A percentile compares a stretch with the other conserved stretches of the same genome.
Conservation (phyloP, 345 rosid species). For the Populus euphratica region DNA sequence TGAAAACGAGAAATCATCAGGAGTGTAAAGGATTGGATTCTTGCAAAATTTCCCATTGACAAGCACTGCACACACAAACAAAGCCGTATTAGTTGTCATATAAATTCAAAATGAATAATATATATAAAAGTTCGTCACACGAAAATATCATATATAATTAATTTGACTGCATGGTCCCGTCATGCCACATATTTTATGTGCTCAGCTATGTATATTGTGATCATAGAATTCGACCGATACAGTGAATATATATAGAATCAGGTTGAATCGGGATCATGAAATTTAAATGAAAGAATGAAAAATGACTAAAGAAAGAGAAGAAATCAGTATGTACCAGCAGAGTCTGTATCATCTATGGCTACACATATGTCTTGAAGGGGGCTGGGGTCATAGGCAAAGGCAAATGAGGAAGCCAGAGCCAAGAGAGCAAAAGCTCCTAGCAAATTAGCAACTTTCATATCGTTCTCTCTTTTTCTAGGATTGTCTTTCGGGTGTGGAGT, state of each 20-base stretch:
- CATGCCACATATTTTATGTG: background rate
- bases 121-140: background rate
- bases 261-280: background rate
- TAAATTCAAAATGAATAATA: background rate
- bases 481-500: background rate
- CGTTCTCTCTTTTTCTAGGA: background rate
- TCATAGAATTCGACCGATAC: background rate
- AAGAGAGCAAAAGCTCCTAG: background rate
- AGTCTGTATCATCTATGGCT: background rate
- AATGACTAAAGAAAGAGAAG: background rate
- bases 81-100: background rate
- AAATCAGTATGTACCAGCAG: background rate
- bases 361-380: slow-evolving; percentile 16
- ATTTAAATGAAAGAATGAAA: background rate
- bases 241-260: background rate
- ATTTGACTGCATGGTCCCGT: background rate
- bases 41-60: too few relatives aligned
- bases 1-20: background rate
- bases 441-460: background rate
- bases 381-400: slow-evolving; percentile 11
- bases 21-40: background rate
- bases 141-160: background rate
- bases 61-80: background rate
- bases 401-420: slow-evolving; percentile 1
- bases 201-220: background rate